Evolutionary conservation across 371 early-diverging fungal genomes (phyloP), one percentile per base, ranked within the genome.

Genomic region (Mortierella sp.): DNA sequence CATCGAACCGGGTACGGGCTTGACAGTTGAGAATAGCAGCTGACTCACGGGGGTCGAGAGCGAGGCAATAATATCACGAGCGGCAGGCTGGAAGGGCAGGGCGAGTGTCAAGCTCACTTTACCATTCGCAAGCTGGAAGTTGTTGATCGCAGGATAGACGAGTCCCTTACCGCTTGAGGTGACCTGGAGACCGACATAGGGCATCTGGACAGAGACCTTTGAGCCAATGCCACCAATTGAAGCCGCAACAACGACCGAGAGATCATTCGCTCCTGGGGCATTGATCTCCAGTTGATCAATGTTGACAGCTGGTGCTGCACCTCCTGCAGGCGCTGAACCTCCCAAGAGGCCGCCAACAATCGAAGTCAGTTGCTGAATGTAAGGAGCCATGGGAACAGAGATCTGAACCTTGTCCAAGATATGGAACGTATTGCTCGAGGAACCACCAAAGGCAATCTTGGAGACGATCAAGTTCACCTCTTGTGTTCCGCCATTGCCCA

Each of bases 381-480:
- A 53, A 23, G 53, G 53, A 53, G 21, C 53, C 19, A 53, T 16
- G 2, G 53, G 53, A 9, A 53, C 21, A 1, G 53, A 53, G 21
- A 53, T 23, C 9, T 26, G 53, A 26, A 53, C 53, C 53, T 53
- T 53, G 53, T 53, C 53, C 21, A 53, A 26, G 21, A 53, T 53
- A 23, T 16, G 18, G 53, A 53, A 53, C 21, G 26, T 26, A 9
- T 53, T 53, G 23, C 53, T 23, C 2, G 53, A 12, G 12, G 53
- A 53, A 26, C 53, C 53, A 23, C 53, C 53, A 53, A 53, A 53
- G 11, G 53, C 53, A 53, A 53, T 53, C 23, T 53, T 53, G 53
- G 23, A 19, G 9, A 53, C 9, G 23, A 53, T 23, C 12, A 53
- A 26, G 11, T 53, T 53, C 21, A 26, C 23, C 1, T 12, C 16